Evolutionary conservation across 73 alveolate species (phyloP).

Genomic region (Chromera velia): DNA sequence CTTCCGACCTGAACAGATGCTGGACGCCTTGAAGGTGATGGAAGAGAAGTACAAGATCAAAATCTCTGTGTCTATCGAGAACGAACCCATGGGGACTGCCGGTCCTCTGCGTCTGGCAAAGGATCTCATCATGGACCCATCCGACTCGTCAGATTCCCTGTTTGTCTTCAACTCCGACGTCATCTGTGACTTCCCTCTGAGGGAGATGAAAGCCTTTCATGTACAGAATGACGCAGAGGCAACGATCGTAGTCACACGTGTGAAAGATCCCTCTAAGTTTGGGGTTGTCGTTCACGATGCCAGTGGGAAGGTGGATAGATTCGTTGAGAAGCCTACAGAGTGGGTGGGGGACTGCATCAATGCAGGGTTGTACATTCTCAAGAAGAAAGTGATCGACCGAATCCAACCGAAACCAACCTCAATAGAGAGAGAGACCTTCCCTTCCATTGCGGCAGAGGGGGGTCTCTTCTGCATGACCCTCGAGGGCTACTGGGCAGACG

Average conservation of each 20-base stretch:
- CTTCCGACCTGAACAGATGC: constrained; percentile 74
- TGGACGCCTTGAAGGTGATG: constrained; percentile 46
- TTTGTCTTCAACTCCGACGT: constrained; percentile 90
- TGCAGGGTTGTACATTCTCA: constrained; percentile 89
- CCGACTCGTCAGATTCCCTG: constrained; percentile 66
- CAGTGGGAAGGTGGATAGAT: constrained; percentile 66
- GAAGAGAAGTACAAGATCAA: constrained; percentile 19
- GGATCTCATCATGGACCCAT: constrained; percentile 61
- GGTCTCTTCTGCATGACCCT: constrained; percentile 69
- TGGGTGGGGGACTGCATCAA: constrained; percentile 85
- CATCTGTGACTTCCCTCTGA: constrained; percentile 89
- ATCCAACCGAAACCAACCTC: constrained; percentile 82
- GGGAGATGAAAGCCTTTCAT: constrained; percentile 80
- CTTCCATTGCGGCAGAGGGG: constrained; percentile 87
- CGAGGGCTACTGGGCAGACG: constrained; percentile 94
- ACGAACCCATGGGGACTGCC: constrained; percentile 72
- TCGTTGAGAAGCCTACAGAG: constrained; percentile 50
- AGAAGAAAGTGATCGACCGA: constrained; percentile 73
- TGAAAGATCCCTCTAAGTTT: constrained; percentile 89
- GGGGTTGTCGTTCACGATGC: constrained; percentile 88
- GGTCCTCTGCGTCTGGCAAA: constrained; percentile 94
- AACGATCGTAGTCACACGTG: constrained; percentile 78
- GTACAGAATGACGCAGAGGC: constrained; percentile 88
- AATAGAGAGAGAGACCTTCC: constrained; percentile 88
- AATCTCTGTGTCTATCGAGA: constrained; percentile 33